These are phyloP conservation scores for Pilaira anomala DNA, from an alignment of 192 early-diverging fungal genomes.

Conservation along the genomic window DNA sequence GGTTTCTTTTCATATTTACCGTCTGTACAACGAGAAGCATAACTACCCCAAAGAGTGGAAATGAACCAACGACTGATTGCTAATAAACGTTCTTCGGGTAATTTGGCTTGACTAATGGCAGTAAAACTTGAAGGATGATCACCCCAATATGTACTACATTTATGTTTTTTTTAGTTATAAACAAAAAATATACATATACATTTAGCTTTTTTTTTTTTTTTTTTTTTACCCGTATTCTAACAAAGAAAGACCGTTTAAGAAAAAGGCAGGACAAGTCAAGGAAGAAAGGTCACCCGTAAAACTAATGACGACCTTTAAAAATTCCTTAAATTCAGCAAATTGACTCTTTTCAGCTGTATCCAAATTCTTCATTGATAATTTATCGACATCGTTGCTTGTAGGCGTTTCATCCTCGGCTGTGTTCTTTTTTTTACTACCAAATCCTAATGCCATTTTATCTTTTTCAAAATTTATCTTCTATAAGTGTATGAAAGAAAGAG, in stretches of 20 bases:
- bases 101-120: conserved; percentile 56
- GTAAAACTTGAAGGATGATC: conserved; percentile 52
- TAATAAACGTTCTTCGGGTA: conserved; percentile 60
- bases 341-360: conserved; percentile 32
- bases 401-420: conserved; percentile 18
- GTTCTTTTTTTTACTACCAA: conserved; percentile 52
- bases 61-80: conserved; percentile 75
- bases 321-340: conserved; percentile 50
- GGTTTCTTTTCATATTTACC: conserved; percentile 77
- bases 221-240: conserved; percentile 67
- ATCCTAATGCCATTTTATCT: conserved; percentile 61
- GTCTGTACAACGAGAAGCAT: conserved; percentile 62
- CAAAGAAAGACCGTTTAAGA: conserved; percentile 73
- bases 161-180: neutral
- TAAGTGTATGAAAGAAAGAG: neutral
- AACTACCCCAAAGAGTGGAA: conserved; percentile 77
- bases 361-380: conserved; percentile 26
- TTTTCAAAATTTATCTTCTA: conserved; percentile 23
- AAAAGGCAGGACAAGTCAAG: conserved; percentile 77
- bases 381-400: conserved; percentile 28
- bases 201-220: neutral
- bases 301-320: conserved; percentile 64
- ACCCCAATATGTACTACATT: conserved; percentile 38
- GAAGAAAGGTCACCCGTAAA: conserved; percentile 80
- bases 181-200: neutral